These are phyloP conservation scores for Corchorus olitorius DNA, from an alignment of 345 rosid species.

Conservation along the genomic window DNA sequence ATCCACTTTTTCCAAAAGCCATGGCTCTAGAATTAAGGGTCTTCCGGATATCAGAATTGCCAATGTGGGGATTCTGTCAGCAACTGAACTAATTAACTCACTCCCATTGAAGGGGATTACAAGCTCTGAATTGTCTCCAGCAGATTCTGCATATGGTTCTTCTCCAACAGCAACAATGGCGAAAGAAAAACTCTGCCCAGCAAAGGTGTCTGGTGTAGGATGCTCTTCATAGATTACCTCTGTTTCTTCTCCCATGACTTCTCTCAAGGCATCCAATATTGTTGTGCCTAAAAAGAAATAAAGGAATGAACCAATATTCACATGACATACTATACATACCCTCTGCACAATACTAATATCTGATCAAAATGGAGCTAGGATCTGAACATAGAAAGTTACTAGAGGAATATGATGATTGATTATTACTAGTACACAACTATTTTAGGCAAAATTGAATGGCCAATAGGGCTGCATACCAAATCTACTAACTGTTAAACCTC, in stretches of 20 bases:
- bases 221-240: constrained; percentile 57
- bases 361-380: background rate
- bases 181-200: constrained; percentile 42
- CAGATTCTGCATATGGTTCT: constrained; percentile 68
- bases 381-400: background rate
- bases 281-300: constrained; percentile 56
- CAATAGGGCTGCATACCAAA: too few species aligned
- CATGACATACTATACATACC: background rate
- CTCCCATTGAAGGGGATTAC: constrained; percentile 63
- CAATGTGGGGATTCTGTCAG: constrained; percentile 66
- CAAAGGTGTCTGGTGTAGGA: constrained; percentile 60
- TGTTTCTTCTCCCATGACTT: constrained; percentile 54
- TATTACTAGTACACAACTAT: too few species aligned
- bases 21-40: constrained; percentile 64
- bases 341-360: background rate
- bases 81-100: constrained; percentile 46
- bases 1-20: constrained; percentile 57
- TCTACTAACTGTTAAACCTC: too few species aligned
- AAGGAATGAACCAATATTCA: background rate
- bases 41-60: constrained; percentile 71
- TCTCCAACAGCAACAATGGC: constrained; percentile 84
- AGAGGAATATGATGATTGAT: too few species aligned
- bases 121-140: constrained; percentile 63
- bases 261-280: constrained; percentile 70
- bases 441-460: too few species aligned